Evolutionary conservation across 257 asterid species (phyloP), one percentile per base, ranked within the genome.

Genomic region (Orobanche coerulescens): DNA sequence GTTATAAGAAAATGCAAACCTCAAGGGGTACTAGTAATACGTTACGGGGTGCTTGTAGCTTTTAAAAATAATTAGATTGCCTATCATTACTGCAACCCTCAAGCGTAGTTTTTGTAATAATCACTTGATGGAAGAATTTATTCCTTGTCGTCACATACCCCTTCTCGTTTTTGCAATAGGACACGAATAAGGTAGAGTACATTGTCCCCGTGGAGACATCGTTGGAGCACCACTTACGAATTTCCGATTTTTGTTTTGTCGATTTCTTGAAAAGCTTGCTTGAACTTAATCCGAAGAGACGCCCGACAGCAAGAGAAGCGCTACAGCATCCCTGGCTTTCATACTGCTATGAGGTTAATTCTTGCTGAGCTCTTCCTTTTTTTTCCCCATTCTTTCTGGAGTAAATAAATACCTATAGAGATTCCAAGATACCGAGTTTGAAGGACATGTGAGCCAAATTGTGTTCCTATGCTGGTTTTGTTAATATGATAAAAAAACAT

Each of bases 251-350:
- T 14, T 25, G 73, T 47, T 88, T 93, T 78, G 2, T 86, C 6
- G 82, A 81, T 40, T 93, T 93, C 78, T 64, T 93, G 71, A 78
- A 73, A 67, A 71, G 47, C 68, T 71, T 92, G 88, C 95, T 92
- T 19, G 80, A 88, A 81, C 79, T 83, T 59, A 84, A 88, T 74
- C 95, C 97, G 1, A 64, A 74, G 75, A 78, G 79, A 65, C 89
- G 98, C 4, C 91, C 85, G 0, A 78, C 90, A 1, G 95, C 98
- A 12, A 71, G 68, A 55, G 94, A 88, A 68, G 98, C 97, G 12
- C 69, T 92, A 10, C 70, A 69, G 51, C 98, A 92, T 69, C 95
- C 95, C 11, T 92, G 98, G 98, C 86, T 92, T 65, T 76, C 84
- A 28, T 71, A 62, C 51, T 48, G 69, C 2, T 84, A 76, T 31